Evolutionary conservation across 1,139 yeast species (phyloP).

Genomic region (Magnusiomyces fungicola): DNA sequence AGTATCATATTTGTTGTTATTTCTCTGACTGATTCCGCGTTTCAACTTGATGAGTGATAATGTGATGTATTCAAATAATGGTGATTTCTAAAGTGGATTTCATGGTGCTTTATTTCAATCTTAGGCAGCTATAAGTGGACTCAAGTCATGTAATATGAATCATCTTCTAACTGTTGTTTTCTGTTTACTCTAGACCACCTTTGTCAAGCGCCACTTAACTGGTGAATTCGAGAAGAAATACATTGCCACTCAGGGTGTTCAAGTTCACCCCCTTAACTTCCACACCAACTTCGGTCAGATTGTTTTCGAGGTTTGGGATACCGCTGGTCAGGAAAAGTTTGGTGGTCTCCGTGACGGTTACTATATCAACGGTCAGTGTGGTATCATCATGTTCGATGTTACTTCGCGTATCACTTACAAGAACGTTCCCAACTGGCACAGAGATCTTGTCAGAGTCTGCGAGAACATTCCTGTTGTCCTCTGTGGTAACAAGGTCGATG

Average conservation of each 20-base stretch:
- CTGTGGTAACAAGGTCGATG: slow-evolving; percentile 99
- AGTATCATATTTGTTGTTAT: too few species aligned
- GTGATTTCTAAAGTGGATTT: too few species aligned
- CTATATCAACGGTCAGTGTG: slow-evolving; percentile 99
- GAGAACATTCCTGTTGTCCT: slow-evolving; percentile 98
- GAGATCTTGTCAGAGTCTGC: slow-evolving; percentile 96
- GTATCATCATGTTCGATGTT: slow-evolving; percentile 99
- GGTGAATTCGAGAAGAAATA: slow-evolving; percentile 99
- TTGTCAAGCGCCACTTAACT: slow-evolving; percentile 98
- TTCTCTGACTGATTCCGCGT: too few species aligned
- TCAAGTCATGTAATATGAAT: too few species aligned
- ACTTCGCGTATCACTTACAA: slow-evolving; percentile 99
- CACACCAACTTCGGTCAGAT: slow-evolving; percentile 98
- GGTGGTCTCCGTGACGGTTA: slow-evolving; percentile 99
- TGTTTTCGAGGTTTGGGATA: slow-evolving; percentile 99
- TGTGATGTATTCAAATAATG: too few species aligned
- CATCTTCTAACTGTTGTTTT: slow-evolving; percentile 1
- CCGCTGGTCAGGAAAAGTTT: slow-evolving; percentile 99
- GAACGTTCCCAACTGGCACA: slow-evolving; percentile 99
- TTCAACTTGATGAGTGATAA: too few species aligned
- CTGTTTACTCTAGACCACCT: slow-evolving; percentile 61
- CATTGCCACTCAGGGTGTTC: slow-evolving; percentile 98
- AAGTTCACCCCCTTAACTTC: slow-evolving; percentile 97
- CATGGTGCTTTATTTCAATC: too few species aligned
- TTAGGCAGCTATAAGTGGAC: too few species aligned